Percentiles rank a stretch among this genome's conserved stretches.
These are phyloP conservation scores for Ceratorhiza oryzae-sativae DNA, from an alignment of 1,284 basidiomycete genomes.

Conservation along the genomic window DNA sequence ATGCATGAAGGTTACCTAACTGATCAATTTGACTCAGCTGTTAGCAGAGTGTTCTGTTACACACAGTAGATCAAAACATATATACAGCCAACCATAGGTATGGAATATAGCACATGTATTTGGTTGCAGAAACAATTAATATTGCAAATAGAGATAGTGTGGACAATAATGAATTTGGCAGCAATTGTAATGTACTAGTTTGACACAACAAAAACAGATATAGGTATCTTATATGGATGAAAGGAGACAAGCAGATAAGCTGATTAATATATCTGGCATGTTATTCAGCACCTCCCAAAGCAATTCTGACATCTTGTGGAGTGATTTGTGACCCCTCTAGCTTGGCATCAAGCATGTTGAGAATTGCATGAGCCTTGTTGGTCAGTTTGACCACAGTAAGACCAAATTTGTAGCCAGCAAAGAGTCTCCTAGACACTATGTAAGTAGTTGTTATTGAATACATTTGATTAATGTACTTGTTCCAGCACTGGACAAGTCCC, in stretches of 20 bases:
- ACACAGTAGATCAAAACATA: not conserved
- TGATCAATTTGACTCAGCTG: not conserved
- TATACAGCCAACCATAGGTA: not conserved
- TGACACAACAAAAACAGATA: not conserved
- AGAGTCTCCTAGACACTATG: not conserved
- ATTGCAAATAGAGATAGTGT: not conserved
- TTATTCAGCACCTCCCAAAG: not conserved
- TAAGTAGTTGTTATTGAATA: not conserved
- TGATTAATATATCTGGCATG: not conserved
- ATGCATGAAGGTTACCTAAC: not conserved
- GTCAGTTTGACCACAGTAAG: not conserved
- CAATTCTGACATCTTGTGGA: not conserved
- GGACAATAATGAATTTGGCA: not conserved
- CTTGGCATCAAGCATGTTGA: slow-evolving; percentile 2
- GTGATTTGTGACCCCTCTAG: not conserved
- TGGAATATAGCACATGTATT: not conserved
- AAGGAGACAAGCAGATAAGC: not conserved
- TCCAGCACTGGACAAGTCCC: not conserved
- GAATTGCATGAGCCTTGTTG: not conserved
- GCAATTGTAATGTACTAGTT: not conserved
- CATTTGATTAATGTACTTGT: not conserved
- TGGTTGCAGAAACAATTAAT: not conserved
- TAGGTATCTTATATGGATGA: not conserved
- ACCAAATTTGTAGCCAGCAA: not conserved
- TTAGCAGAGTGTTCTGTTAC: not conserved